Conservation (phyloP, 305 asterid species). For the Plantago coronopus region DNA sequence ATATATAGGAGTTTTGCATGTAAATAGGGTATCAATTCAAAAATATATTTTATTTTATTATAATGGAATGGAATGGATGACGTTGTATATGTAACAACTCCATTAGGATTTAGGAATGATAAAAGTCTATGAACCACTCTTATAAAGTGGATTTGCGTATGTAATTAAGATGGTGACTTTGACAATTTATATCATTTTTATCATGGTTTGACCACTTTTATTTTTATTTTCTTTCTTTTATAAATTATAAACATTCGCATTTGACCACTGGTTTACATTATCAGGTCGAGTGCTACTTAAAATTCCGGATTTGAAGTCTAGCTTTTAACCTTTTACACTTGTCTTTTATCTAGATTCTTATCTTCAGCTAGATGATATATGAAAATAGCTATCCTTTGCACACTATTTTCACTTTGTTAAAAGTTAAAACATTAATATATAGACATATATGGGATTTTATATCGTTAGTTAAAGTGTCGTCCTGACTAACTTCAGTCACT, state of each 20-base stretch:
- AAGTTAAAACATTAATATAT: no score
- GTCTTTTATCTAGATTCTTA: neutral
- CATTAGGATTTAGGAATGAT: slow-evolving; percentile 36
- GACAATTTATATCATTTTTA: slow-evolving; percentile 16
- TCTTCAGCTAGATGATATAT: no score
- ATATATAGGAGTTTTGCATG: neutral
- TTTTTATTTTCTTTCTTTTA: no score
- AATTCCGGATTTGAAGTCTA: neutral
- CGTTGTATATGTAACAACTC: slow-evolving; percentile 60
- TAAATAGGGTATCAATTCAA: neutral
- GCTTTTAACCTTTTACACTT: neutral
- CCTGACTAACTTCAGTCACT: no score
- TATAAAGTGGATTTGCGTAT: slow-evolving; percentile 59
- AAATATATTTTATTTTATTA: neutral
- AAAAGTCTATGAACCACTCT: slow-evolving; percentile 53
- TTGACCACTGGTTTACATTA: no score
- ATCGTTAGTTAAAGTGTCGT: no score
- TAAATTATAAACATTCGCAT: no score
- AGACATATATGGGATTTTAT: no score
- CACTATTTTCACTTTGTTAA: no score
- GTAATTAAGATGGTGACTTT: slow-evolving; percentile 31
- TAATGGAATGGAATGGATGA: slow-evolving; percentile 16
- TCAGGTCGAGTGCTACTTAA: neutral
- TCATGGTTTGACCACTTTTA: slow-evolving; percentile 31
- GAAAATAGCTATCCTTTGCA: no score